Percentiles rank a stretch among this genome's conserved stretches.
These are phyloP conservation scores for Hypoxylon sp. DNA, from an alignment of 2,329 filamentous ascomycete genomes.

Conservation along the genomic window DNA sequence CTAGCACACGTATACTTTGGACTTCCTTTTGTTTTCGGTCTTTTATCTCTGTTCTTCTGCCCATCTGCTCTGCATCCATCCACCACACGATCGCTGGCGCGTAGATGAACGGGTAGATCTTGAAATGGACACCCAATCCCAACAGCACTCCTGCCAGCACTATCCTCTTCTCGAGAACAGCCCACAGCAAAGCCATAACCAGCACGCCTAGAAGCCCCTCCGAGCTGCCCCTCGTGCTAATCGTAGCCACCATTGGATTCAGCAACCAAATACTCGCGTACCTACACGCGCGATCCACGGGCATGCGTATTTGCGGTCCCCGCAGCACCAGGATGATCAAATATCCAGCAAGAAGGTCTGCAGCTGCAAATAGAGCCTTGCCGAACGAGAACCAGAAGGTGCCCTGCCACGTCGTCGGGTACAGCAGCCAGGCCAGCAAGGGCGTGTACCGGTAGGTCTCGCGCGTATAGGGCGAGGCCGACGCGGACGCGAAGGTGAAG, in stretches of 20 bases:
- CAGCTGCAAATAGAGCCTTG: conserved; percentile 86
- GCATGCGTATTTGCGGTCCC: conserved; percentile 61
- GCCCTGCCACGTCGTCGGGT: conserved; percentile 74
- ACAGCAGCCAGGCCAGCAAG: conserved; percentile 88
- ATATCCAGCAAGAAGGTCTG: conserved; percentile 89
- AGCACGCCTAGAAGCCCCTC: conserved; percentile 91
- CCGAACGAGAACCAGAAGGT: conserved; percentile 82
- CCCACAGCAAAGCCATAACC: conserved; percentile 87
- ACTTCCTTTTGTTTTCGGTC: conserved; percentile 3
- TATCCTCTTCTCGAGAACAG: conserved; percentile 75
- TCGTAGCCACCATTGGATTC: conserved; percentile 98
- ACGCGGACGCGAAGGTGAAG: conserved; percentile 69
- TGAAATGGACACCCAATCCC: conserved; percentile 92
- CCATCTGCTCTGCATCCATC: conserved; percentile 73
- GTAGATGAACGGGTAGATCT: conserved; percentile 99
- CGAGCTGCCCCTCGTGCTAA: conserved; percentile 93
- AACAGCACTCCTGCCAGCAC: conserved; percentile 80
- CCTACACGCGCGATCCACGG: conserved; percentile 71
- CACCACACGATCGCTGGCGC: conserved; percentile 85
- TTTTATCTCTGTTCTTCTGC: conserved; percentile 22
- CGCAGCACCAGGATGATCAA: conserved; percentile 58
- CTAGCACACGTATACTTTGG: conserved; percentile 45
- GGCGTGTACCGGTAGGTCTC: conserved; percentile 99
- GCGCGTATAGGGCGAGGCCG: conserved; percentile 82
- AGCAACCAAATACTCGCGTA: conserved; percentile 93